Conservation (phyloP, 2,329 filamentous ascomycete species). For the Clarireedia homoeocarpa region DNA sequence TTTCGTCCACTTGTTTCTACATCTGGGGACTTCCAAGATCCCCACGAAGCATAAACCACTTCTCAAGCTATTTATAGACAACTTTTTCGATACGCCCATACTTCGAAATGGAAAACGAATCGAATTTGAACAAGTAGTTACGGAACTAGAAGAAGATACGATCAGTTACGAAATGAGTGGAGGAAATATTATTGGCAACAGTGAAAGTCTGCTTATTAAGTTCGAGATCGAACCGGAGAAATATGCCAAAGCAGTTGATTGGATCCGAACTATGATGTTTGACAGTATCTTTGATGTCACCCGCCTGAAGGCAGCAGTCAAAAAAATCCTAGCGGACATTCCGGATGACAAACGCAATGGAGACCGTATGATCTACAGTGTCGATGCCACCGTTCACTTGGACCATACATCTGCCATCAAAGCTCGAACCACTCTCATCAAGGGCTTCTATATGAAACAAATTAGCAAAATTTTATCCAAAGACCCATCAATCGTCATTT, state of each 20-base stretch:
- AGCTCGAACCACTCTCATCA: slow-evolving; percentile 75
- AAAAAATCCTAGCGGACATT: slow-evolving; percentile 83
- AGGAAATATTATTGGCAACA: slow-evolving; percentile 62
- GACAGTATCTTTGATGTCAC: slow-evolving; percentile 77
- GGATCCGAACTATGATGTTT: slow-evolving; percentile 81
- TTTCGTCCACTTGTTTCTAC: slow-evolving; percentile 78
- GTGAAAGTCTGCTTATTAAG: slow-evolving; percentile 72
- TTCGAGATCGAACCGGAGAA: slow-evolving; percentile 86
- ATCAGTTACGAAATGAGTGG: slow-evolving; percentile 71
- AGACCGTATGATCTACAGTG: slow-evolving; percentile 53
- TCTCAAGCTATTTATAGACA: slow-evolving; percentile 75
- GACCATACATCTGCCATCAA: slow-evolving; percentile 68
- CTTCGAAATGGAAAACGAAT: slow-evolving; percentile 66
- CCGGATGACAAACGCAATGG: slow-evolving; percentile 88
- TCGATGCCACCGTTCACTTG: slow-evolving; percentile 73
- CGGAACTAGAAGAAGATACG: slow-evolving; percentile 84
- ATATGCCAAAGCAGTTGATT: slow-evolving; percentile 72
- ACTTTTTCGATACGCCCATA: slow-evolving; percentile 92
- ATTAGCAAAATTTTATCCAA: slow-evolving; percentile 72
- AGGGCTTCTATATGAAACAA: slow-evolving; percentile 78
- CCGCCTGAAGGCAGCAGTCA: slow-evolving; percentile 55
- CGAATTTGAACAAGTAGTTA: slow-evolving; percentile 87
- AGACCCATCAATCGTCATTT: slow-evolving; percentile 68
- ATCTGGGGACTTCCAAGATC: slow-evolving; percentile 70
- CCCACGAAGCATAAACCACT: slow-evolving; percentile 80